Base-by-base conservation (phyloP, 2,329 filamentous ascomycete species). In the Aureobasidium sp. region DNA sequence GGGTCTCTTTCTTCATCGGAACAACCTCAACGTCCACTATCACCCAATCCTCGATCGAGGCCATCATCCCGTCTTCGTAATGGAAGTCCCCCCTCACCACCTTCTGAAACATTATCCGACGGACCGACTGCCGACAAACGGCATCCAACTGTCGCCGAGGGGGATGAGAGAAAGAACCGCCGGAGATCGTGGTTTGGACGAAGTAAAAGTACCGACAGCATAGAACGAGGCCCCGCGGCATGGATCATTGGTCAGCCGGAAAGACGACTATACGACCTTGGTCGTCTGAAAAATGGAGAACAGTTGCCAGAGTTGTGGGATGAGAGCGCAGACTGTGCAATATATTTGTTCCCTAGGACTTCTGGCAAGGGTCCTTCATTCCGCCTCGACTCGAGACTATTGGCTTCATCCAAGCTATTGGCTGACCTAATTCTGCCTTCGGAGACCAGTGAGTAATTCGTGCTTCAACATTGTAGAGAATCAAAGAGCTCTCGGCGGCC, bases 281-380 rank as follows among this genome's bases (percentile, higher is more conserved):
- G 75, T 2, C 75, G 76, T 34, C 67, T 87, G 65, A 64, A 80
- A 27, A 75, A 76, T 60, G 83, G 79, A 42, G 77, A 82, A 63
- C 81, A 83, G 80, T 76, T 84, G 17, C 70, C 76, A 6, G 85
- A 87, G 67, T 71, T 87, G 9, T 87, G 85, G 85, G 82, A 86
- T 66, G 81, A 84, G 3, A 70, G 79, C 51, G 84, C 82, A n/a
- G 83, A 87, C 69, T 86, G 84, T 15, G 78, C 81, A 64, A 77
- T 87, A n/a, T 84, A 87, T 67, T 76, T 87, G 15, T 86, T 84
- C 67, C 83, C 84, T 0, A 77, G 80, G 45, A 80, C 75, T 17
- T 81, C 82, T 22, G 79, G 79, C 59, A 80, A 79, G 68, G 78
- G 82, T 5, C 77, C 85, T 9, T 86, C 84, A 2, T 87, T 87